Percentiles rank a stretch among this genome's conserved stretches.
Conservation (phyloP, 2,329 filamentous ascomycete genomes). For the Tympanopsis confertula region DNA sequence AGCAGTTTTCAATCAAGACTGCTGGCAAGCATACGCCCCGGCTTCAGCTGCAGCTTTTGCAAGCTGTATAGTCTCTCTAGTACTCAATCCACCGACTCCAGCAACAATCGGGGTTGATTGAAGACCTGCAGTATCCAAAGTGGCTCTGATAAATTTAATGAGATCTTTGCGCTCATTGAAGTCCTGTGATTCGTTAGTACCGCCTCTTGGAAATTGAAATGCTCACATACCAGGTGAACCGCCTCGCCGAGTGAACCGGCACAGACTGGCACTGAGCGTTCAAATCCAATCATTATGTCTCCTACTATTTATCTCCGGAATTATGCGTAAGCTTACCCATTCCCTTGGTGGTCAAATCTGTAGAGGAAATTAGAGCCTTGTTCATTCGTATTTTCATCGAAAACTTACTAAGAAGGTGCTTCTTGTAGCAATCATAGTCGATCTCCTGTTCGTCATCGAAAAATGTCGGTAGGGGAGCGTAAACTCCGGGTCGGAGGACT, state of each 20-base stretch:
- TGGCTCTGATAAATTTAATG: conserved; percentile 9
- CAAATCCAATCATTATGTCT: too few relatives aligned
- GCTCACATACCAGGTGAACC: conserved; percentile 8
- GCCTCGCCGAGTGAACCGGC: conserved; percentile 12
- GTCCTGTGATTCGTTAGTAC: conserved; percentile 4
- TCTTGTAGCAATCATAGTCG: conserved; percentile 10
- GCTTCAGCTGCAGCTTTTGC: conserved; percentile 8
- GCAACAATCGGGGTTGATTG: conserved; percentile 10
- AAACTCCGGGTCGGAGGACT: conserved; percentile 6
- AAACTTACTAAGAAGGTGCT: conserved; percentile 9
- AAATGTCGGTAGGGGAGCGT: conserved; percentile 8
- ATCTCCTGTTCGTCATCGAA: conserved; percentile 10
- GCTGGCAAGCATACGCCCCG: conserved; percentile 8
- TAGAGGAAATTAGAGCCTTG: too few relatives aligned
- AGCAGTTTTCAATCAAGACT: not conserved
- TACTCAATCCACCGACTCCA: conserved; percentile 10
- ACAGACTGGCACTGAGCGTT: conserved; percentile 10
- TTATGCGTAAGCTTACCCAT: conserved; percentile 5
- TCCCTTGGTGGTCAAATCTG: conserved; percentile 3
- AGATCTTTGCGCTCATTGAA: conserved; percentile 8
- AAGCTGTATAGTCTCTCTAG: conserved; percentile 10
- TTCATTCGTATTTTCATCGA: too few relatives aligned
- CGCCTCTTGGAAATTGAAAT: not conserved
- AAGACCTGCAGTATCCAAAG: conserved; percentile 9
- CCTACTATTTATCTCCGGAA: too few relatives aligned